Evolutionary conservation across 148 eudicot species (phyloP).

Genomic region (Fagopyrum tataricum): DNA sequence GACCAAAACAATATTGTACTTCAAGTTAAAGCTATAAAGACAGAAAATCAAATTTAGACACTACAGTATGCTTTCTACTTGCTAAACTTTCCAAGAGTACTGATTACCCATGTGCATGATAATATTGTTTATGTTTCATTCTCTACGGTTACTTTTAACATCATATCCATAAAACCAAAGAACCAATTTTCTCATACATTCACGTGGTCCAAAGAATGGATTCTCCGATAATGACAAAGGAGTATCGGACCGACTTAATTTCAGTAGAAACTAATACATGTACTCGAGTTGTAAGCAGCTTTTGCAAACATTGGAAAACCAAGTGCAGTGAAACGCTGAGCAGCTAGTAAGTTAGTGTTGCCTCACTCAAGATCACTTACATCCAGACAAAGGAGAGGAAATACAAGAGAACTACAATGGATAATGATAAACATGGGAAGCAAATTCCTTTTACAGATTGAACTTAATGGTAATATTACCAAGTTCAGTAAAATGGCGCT

Average conservation of each 20-base stretch:
- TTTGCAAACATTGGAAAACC: background rate
- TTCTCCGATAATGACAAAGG: background rate
- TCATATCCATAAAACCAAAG: background rate
- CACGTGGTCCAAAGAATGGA: background rate
- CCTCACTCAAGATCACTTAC: background rate
- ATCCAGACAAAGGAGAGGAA: background rate
- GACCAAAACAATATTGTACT: background rate
- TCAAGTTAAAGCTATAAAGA: constrained; percentile 4
- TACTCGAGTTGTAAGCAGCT: background rate
- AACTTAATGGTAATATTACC: constrained; percentile 27
- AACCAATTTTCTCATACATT: background rate
- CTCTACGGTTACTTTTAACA: background rate
- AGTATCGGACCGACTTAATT: background rate
- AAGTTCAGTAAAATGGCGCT: constrained; percentile 72
- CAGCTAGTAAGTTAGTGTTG: background rate
- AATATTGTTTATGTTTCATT: background rate
- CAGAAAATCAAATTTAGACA: background rate
- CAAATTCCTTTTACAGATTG: background rate
- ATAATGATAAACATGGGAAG: background rate
- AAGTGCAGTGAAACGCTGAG: background rate
- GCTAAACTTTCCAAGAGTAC: background rate
- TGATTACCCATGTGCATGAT: background rate
- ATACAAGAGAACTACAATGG: background rate
- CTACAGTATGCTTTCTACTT: background rate
- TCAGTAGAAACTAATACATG: background rate